Percentiles rank a stretch among this genome's conserved stretches.
phyloP scores from a whole-genome alignment of 768 basidiomycete species.

The Hypholoma fasciculare region DNA sequence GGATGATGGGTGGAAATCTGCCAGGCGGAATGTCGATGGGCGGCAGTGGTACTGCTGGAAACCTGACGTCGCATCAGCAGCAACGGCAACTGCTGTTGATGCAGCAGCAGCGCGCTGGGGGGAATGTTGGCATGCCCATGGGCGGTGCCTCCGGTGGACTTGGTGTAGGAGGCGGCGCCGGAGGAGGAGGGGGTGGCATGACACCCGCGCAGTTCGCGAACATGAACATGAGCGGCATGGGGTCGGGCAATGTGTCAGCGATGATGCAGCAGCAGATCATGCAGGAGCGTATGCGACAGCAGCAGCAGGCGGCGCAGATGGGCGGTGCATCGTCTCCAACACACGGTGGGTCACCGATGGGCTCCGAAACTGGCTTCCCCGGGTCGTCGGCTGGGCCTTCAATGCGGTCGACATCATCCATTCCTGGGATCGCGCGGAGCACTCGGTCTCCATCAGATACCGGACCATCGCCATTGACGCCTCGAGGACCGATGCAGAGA shows the following conservation, averaged over 20 bases:
- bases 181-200: conserved; percentile 20
- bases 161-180: conserved; percentile 8
- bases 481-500: conserved; percentile 34
- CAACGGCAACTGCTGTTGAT: conserved; percentile 47
- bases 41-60: conserved; percentile 22
- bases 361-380: conserved; percentile 29
- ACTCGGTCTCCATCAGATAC: conserved; percentile 75
- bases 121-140: conserved; percentile 19
- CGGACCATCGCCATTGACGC: conserved; percentile 49
- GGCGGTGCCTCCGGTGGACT: conserved; percentile 9
- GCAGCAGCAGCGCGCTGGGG: conserved; percentile 28
- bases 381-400: conserved; percentile 19
- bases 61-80: conserved; percentile 27
- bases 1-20: conserved; percentile 28
- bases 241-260: conserved; percentile 25
- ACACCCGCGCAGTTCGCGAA: conserved; percentile 17
- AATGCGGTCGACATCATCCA: conserved; percentile 33
- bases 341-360: conserved; percentile 46
- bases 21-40: conserved; percentile 27
- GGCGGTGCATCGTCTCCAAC: conserved; percentile 32
- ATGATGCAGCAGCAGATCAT: conserved; percentile 35
- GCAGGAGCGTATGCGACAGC: conserved; percentile 37
- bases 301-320: conserved; percentile 32
- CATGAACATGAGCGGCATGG: conserved; percentile 24
- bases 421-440: conserved; percentile 76